phyloP scores from a whole-genome alignment of 345 rosid genomes.

The Camelina laxa region DNA sequence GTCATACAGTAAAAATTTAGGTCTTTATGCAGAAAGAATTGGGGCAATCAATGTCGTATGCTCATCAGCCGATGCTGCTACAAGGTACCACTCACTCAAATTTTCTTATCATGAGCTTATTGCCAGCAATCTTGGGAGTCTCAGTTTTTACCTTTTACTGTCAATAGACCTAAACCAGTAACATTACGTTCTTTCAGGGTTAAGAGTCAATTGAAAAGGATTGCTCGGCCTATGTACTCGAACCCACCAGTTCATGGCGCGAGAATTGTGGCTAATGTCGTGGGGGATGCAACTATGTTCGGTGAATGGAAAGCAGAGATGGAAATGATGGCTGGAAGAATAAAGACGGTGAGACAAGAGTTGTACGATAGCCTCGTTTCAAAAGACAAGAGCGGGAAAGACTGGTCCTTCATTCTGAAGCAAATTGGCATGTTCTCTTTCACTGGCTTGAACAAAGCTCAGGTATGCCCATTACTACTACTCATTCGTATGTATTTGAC shows the following conservation, averaged over 20 bases:
- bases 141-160: not conserved
- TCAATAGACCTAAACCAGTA: slow-evolving; percentile 49
- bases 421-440: slow-evolving; percentile 99
- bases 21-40: slow-evolving; percentile 89
- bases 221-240: slow-evolving; percentile 98
- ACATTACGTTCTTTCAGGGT: slow-evolving; percentile 71
- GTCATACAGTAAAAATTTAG: slow-evolving; percentile 94
- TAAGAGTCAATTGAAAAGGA: slow-evolving; percentile 95
- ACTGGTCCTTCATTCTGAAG: slow-evolving; percentile 90
- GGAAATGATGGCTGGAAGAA: slow-evolving; percentile 99
- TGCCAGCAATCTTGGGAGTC: not conserved
- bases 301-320: slow-evolving; percentile 93
- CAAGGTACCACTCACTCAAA: slow-evolving; percentile 53
- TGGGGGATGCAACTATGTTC: slow-evolving; percentile 82
- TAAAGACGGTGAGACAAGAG: slow-evolving; percentile 80
- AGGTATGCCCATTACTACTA: slow-evolving; percentile 53
- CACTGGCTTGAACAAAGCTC: slow-evolving; percentile 89
- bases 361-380: slow-evolving; percentile 70
- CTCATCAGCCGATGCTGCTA: slow-evolving; percentile 82
- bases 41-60: slow-evolving; percentile 94
- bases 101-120: not conserved
- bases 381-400: slow-evolving; percentile 89
- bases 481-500: not conserved
- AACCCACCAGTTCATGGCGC: slow-evolving; percentile 98
- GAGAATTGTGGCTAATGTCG: slow-evolving; percentile 83